These are phyloP conservation scores for Naganishia albida DNA, from an alignment of 1,284 basidiomycete genomes.

Conservation along the genomic window DNA sequence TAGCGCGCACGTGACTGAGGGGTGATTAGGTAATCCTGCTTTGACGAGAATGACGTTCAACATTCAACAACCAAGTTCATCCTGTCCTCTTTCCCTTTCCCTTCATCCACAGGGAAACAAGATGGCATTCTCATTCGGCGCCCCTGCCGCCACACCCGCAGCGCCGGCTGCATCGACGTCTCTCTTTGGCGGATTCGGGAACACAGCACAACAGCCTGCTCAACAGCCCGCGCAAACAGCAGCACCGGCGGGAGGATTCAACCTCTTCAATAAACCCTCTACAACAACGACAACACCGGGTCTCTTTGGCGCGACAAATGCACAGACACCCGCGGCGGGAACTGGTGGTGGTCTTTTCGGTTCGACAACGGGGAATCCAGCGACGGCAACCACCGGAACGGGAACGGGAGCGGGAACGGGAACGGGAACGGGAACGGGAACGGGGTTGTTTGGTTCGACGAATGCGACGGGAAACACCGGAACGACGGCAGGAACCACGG, in stretches of 20 bases:
- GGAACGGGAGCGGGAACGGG: too few relatives aligned
- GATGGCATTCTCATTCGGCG: constrained; percentile 31
- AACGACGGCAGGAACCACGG: background rate
- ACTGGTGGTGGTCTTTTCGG: background rate
- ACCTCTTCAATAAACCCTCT: constrained; percentile 18
- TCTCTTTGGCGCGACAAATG: constrained; percentile 13
- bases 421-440: background rate
- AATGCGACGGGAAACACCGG: background rate
- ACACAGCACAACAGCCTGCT: constrained; percentile 4
- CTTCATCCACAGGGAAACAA: background rate
- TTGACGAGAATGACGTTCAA: constrained; percentile 4
- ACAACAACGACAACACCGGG: background rate
- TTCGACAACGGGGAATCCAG: background rate
- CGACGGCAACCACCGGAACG: background rate
- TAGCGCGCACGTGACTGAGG: constrained; percentile 5
- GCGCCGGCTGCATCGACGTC: constrained; percentile 13
- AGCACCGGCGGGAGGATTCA: constrained; percentile 20
- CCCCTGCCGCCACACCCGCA: constrained; percentile 5
- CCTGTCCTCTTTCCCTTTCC: background rate
- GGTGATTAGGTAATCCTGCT: background rate
- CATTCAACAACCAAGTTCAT: background rate
- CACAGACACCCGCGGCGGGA: background rate
- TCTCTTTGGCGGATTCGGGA: constrained; percentile 19
- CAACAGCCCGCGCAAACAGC: constrained; percentile 1
- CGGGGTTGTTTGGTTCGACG: background rate